Base-by-base conservation (phyloP, 257 asterid species). In the Mitragyna speciosa region DNA sequence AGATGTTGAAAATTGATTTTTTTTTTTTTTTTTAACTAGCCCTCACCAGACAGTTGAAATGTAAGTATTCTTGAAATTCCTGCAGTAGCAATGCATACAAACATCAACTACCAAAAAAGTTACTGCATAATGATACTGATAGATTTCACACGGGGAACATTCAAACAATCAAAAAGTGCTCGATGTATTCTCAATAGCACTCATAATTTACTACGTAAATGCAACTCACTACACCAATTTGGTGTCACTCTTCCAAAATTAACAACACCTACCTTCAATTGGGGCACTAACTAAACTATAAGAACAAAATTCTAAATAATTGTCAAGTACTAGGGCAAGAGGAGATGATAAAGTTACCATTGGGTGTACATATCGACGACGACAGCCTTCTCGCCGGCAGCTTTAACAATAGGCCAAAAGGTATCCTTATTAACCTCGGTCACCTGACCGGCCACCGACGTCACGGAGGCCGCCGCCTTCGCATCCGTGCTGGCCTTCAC, bases 321-420 rank as follows among this genome's bases (percentile, higher is more conserved):
- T 17, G 7, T 36, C 39, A 36, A 36, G 22, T 56, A 6, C 7
- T 20, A 28, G 66, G 73, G 14, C 33, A 59, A 76, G 36, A 74
- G 26, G 49, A 59, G 73, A 69, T 30, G 77, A 54, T 39, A 67
- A 84, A 80, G 76, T 81, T 84, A 93, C 98, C 98, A 90, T 70
- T 92, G 97, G 33, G 98, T 93, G 86, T 87, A 93, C 97, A 93
- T 93, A 75, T 93, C 98, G 75, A 93, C 76, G 39, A 93, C 97
- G 16, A 93, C 97, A 48, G 89, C 61, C 88, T 92, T 93, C 36
- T 89, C 91, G 0, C 92, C 94, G 14, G 97, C 97, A 43, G 96
- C 94, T 51, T 89, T 77, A 24, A 93, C 94, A 48, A 92, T 92
- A 31, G 97, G 94, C 98, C 98, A 93, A 63, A 93, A 92, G 0